Conservation (phyloP, 2,329 filamentous ascomycete species). For the Colletotrichum sidae region DNA sequence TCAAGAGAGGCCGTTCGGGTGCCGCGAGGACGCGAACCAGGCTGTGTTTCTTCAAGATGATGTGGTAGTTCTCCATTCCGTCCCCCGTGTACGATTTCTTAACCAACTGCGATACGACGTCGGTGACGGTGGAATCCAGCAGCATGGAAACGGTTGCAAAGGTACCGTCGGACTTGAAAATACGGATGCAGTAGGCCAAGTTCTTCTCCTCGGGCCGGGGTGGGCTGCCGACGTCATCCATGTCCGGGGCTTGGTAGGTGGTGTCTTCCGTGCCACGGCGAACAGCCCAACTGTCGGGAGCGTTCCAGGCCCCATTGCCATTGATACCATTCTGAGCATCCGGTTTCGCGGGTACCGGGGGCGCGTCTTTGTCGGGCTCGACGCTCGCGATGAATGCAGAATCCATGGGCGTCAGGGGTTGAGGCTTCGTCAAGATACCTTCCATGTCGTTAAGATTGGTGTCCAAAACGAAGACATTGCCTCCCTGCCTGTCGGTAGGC, state of each 20-base stretch:
- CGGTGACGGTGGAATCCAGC: constrained; percentile 84
- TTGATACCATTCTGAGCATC: constrained; percentile 43
- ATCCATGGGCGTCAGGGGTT: constrained; percentile 78
- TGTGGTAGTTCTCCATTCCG: constrained; percentile 92
- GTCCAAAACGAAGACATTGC: constrained; percentile 81
- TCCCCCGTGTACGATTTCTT: constrained; percentile 96
- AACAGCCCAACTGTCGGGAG: constrained; percentile 96
- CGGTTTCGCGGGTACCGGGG: constrained; percentile 36
- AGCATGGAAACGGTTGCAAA: constrained; percentile 92
- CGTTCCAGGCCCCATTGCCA: constrained; percentile 80
- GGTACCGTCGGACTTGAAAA: constrained; percentile 93
- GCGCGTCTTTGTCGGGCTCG: constrained; percentile 56
- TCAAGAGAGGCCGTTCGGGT: constrained; percentile 84
- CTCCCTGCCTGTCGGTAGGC: constrained; percentile 65
- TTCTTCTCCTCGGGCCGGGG: constrained; percentile 79
- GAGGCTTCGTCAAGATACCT: constrained; percentile 82
- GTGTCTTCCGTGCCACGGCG: constrained; percentile 77
- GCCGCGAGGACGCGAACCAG: constrained; percentile 83
- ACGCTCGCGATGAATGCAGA: constrained; percentile 59
- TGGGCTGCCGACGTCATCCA: constrained; percentile 76
- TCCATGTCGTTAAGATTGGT: constrained; percentile 92
- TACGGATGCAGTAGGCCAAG: constrained; percentile 88
- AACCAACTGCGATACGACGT: constrained; percentile 89
- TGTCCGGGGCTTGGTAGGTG: constrained; percentile 66
- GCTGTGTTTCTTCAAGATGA: constrained; percentile 94